Base-by-base conservation (phyloP, 2,329 filamentous ascomycete species). In the Penicillium sp. region DNA sequence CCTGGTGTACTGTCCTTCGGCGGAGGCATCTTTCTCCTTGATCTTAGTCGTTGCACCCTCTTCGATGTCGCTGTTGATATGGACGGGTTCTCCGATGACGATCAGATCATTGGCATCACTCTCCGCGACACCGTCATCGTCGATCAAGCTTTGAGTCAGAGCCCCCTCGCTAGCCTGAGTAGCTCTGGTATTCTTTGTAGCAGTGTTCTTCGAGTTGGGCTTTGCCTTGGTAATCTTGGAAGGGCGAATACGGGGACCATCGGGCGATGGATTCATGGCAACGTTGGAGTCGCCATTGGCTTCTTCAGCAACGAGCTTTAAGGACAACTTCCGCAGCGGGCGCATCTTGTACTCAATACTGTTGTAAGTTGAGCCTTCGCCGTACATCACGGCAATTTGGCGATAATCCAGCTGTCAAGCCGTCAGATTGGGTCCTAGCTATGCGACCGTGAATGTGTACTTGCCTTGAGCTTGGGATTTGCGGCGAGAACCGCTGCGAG, bases 331-430 rank as follows among this genome's bases (percentile, higher is more conserved):
- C 44, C 78, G 79, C 53, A 73, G 74, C 42, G 69, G 71, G 41
- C 76, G 74, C 33, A 81, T 73, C 2, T 71, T 72, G 41, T 71
- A 70, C 54, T 81, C 74, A 23, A 82, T 72, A 0, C 78, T 67
- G 53, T 80, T 69, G 64, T 79, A 79, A 0, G 75, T 80, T 0
- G 76, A 75, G 0, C 72, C 74, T 7, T 70, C 58, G 1, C 76
- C 77, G 57, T 76, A 81, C 47, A 76, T 64, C 2, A 63, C 59
- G 0, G 79, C 79, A 23, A 79, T 73, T 3, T 68, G 64, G 2
- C 60, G 62, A 59, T 75, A 73, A 51, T 81, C 72, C 21, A 79
- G 67, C 79, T 82, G 46, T 3, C 44, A 21, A 29, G 2, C 21
- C 0, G 41, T 6, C 12, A 39, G 36, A 38, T 49, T 12, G 29